A percentile compares a stretch with the other conserved stretches of the same genome.
Evolutionary conservation across 352 stramenopile genomes (phyloP).

Genomic region (Phytophthora ramorum): DNA sequence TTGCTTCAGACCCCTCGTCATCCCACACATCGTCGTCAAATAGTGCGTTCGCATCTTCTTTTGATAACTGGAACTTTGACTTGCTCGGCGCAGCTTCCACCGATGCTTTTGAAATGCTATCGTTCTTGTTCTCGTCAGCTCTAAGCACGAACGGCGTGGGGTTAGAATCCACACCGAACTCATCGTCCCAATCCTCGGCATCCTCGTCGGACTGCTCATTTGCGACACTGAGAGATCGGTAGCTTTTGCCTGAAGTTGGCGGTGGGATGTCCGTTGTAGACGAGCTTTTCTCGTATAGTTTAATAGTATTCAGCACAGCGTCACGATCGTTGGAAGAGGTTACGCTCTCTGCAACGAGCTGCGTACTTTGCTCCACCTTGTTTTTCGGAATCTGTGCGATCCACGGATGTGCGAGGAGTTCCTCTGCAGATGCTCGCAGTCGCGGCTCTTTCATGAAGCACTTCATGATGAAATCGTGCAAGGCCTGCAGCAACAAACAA

Average conservation of each 20-base stretch:
- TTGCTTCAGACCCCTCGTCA: slow-evolving; percentile 43
- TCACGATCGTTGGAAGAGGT: slow-evolving; percentile 81
- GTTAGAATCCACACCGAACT: slow-evolving; percentile 67
- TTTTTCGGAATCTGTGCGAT: slow-evolving; percentile 89
- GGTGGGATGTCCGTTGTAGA: slow-evolving; percentile 34
- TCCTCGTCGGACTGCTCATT: slow-evolving; percentile 58
- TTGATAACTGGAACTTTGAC: slow-evolving; percentile 68
- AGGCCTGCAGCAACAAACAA: slow-evolving; percentile 45
- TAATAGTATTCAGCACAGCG: slow-evolving; percentile 87
- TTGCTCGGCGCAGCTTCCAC: slow-evolving; percentile 19
- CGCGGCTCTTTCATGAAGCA: slow-evolving; percentile 93
- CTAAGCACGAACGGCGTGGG: slow-evolving; percentile 41
- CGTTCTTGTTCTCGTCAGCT: slow-evolving; percentile 3
- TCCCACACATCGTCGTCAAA: slow-evolving; percentile 81
- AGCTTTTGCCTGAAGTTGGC: slow-evolving; percentile 25
- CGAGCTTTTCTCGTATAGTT: slow-evolving; percentile 77
- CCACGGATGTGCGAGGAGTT: slow-evolving; percentile 92
- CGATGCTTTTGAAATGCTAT: slow-evolving; percentile 9
- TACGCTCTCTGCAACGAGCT: slow-evolving; percentile 78
- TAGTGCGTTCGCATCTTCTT: slow-evolving; percentile 77
- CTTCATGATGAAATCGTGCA: slow-evolving; percentile 94
- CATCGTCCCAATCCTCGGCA: slow-evolving; percentile 86
- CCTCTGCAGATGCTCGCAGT: slow-evolving; percentile 77
- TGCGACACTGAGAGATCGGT: slow-evolving; percentile 24
- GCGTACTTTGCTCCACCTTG: slow-evolving; percentile 89